Evolutionary conservation across 805 yeast genomes (phyloP).

Genomic region (Kregervanrija fluxuum): DNA sequence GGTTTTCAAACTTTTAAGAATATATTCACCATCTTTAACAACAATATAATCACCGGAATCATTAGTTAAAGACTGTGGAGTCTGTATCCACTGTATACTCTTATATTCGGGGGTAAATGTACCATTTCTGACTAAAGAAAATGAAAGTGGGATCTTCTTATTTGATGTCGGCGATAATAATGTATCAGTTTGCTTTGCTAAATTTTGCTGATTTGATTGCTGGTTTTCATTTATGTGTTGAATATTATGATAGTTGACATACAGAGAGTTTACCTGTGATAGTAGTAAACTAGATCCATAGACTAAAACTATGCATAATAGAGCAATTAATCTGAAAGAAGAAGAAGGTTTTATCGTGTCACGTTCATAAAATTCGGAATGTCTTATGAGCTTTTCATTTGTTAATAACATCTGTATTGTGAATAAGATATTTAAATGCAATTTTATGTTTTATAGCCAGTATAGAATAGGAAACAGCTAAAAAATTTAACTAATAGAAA

Average conservation of each 20-base stretch:
- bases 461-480: too few relatives aligned
- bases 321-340: conserved; percentile 3
- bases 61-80: conserved; percentile 38
- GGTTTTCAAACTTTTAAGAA: conserved; percentile 47
- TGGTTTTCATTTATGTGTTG: not conserved
- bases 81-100: conserved; percentile 63
- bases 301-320: conserved; percentile 7
- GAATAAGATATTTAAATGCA: too few relatives aligned
- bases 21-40: conserved; percentile 38
- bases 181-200: not conserved
- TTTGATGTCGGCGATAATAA: not conserved
- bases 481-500: too few relatives aligned
- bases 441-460: too few relatives aligned
- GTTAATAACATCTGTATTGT: too few relatives aligned
- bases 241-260: conserved; percentile 1
- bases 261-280: conserved; percentile 5
- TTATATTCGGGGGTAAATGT: conserved; percentile 46
- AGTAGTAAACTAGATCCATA: conserved; percentile 20
- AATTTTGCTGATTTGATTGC: too few relatives aligned
- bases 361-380: too few relatives aligned
- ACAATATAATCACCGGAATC: conserved; percentile 67
- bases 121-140: conserved; percentile 44
- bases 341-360: not conserved
- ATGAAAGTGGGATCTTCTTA: conserved; percentile 27
- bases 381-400: too few relatives aligned